Evolutionary conservation across 2,329 filamentous ascomycete species (phyloP), one percentile per base, ranked within the genome.

Genomic region (Sordariomycetes sp.): DNA sequence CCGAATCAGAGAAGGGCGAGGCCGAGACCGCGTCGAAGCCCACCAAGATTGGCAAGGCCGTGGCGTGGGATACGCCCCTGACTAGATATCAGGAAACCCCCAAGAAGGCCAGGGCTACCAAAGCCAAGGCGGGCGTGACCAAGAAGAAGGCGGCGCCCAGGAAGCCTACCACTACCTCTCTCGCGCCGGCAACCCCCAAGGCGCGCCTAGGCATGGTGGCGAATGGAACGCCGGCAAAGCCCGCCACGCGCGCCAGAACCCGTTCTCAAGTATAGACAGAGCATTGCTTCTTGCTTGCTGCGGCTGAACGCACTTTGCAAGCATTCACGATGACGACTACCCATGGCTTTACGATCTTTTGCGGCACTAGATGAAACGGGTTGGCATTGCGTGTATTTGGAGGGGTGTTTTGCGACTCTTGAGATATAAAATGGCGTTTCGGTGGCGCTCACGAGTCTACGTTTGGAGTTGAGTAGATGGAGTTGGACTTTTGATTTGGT

Each of bases 31-130:
- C 40, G n/a, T 21, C 26, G 11, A 40, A 24, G 33, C 32, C 33
- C 20, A 34, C 18, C 15, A 48, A 41, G 35, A 33, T 38, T 26
- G 45, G 48, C 33, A 57, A 54, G 45, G 46, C 36, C 15, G 57
- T 59, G 15, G 49, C 40, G 16, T 59, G 57, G 57, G 57, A 48
- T 24, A 47, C 53, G 11, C 57, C 57, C 17, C 37, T 59, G 5
- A 48, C 45, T 35, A 42, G 43, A 17, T 42, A 47, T 33, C 46
- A 54, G 30, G 49, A 48, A 23, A 33, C 31, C 11, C 31, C 31
- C 21, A 33, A 33, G 31, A 45, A 40, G 34, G 44, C 46, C 24
- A 30, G 24, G 23, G 14, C 38, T 10, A 30, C 39, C 21, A 28
- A 32, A 3, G 31, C 35, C 12, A 32, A 33, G 9, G 12, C 30